Conservation (phyloP, 148 eudicot species). For the Rhododendron henanense region DNA sequence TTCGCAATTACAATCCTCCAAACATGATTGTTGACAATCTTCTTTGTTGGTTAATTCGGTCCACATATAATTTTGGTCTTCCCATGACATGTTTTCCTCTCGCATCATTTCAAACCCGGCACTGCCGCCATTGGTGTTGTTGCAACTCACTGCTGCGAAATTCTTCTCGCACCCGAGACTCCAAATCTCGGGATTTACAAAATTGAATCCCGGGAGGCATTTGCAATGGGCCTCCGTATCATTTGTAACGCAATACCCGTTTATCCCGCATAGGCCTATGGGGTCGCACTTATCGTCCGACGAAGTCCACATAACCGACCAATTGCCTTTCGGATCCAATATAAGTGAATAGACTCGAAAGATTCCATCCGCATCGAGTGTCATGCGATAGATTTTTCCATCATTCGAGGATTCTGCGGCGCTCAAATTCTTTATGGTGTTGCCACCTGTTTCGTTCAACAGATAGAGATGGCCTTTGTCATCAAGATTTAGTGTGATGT, state of each 20-base stretch:
- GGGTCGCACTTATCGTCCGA: neutral
- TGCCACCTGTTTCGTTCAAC: slow-evolving; percentile 12
- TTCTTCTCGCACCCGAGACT: neutral
- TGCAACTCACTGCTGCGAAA: neutral
- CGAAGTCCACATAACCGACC: neutral
- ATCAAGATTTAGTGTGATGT: slow-evolving; percentile 25
- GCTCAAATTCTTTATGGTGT: slow-evolving; percentile 13
- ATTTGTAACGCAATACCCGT: neutral
- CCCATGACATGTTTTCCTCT: neutral
- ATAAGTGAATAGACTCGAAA: too few relatives aligned
- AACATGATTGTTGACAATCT: slow-evolving; percentile 18
- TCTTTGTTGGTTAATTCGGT: neutral
- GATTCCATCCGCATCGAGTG: too few relatives aligned
- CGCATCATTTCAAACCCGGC: too few relatives aligned
- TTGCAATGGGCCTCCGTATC: neutral
- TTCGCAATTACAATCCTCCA: slow-evolving; percentile 28
- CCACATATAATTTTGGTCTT: neutral
- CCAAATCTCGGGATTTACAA: neutral
- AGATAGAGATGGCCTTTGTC: slow-evolving; percentile 24
- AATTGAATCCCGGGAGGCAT: slow-evolving; percentile 12
- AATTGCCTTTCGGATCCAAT: neutral
- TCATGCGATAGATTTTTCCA: neutral
- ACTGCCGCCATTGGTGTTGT: neutral
- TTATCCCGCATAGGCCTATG: slow-evolving; percentile 12
- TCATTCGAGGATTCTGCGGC: neutral